phyloP scores from a whole-genome alignment of 2,329 filamentous ascomycete species.

The Trichoderma gracile region DNA sequence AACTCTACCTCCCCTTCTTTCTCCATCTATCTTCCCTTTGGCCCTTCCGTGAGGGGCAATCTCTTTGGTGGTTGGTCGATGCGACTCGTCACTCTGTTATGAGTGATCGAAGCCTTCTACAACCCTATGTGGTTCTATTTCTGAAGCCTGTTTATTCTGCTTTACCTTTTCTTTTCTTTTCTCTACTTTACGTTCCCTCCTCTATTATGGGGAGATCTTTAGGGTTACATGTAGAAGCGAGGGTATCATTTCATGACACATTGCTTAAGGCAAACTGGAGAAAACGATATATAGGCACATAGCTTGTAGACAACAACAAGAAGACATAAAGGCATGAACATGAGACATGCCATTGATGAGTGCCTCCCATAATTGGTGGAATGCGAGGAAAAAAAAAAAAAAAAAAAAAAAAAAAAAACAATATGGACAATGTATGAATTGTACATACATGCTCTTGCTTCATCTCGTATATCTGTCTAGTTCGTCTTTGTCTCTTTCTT shows the following conservation, averaged over 20 bases:
- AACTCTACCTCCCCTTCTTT: not conserved
- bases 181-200: not conserved
- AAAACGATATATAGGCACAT: not conserved
- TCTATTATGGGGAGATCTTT: not conserved
- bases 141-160: not conserved
- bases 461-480: not conserved
- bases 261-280: not conserved
- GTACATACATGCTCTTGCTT: not conserved
- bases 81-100: not conserved
- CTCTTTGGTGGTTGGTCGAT: not conserved
- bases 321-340: not conserved
- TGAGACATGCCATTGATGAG: not conserved
- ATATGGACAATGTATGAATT: constrained; percentile 1
- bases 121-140: not conserved
- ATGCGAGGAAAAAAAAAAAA: not conserved
- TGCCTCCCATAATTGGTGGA: too few species aligned
- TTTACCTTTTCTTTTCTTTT: not conserved
- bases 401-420: not conserved
- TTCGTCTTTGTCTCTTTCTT: constrained; percentile 38
- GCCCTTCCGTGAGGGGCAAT: constrained; percentile 4
- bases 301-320: not conserved
- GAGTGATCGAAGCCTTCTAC: not conserved
- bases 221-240: not conserved
- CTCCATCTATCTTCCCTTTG: not conserved
- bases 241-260: not conserved